Base-by-base conservation (phyloP, 768 basidiomycete species). In the Pisolithus marmoratus region DNA sequence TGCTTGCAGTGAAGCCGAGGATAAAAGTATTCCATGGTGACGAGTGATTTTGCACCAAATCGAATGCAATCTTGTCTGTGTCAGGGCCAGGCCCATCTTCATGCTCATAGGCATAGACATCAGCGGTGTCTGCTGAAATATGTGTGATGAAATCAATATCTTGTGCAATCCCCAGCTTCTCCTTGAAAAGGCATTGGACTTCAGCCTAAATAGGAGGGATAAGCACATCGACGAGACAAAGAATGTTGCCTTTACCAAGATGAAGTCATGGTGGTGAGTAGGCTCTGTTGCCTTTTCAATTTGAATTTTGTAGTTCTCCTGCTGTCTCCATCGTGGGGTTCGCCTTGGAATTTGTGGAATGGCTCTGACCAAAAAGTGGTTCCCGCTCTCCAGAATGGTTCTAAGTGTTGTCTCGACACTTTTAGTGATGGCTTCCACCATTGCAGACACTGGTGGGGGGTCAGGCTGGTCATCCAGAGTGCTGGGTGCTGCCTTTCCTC, bases 181-280 rank as follows among this genome's bases (percentile, higher is more conserved):
- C 57, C 22, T 58, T 58, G 42, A 58, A 58, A 6, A 56, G 38
- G 3, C 14, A 40, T 29, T 12, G 40, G 23, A 57, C 50, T 45
- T 58, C 48, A 2, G n/a, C 42, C 56, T 57, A 26, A 26, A 26
- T 26, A 38, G 11, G n/a, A n/a, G 38, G 3, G 38, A n/a, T 40
- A 2, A 40, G 38, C n/a, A n/a, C 17, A n/a, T 40, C 38, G n/a
- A 40, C 7, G 38, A 40, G 38, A 40, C 4, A 12, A 40, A 17
- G 38, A 40, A n/a, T 2, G 17, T n/a, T 17, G 8, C 3, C 17
- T 7, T 40, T 40, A 51, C 54, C 55, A 57, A 42, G 22, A 54
- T 45, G 1, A 54, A 57, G 29, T 48, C 27, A 7, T 31, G 41
- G 23, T 57, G 22, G 4, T 57, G n/a, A n/a, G n/a, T n/a, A n/a